Base-by-base conservation (phyloP, 2,329 filamentous ascomycete genomes). In the Neonectria sp. region DNA sequence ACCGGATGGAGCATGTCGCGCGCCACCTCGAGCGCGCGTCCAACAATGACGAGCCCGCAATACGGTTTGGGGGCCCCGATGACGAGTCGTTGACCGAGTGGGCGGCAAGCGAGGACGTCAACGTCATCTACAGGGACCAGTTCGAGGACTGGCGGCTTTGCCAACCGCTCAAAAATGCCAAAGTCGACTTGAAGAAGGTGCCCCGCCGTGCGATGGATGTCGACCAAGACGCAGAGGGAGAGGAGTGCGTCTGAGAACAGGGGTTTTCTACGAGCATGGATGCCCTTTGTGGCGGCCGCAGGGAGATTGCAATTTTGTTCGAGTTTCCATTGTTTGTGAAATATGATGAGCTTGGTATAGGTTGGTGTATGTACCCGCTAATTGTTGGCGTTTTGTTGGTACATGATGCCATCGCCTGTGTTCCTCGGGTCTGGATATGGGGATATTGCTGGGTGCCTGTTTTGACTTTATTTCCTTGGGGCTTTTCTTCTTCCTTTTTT, bases 1-100 rank as follows among this genome's bases (percentile, higher is more conserved):
- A 91, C 64, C 86, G 93, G 27, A 94, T 97, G 90, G 95, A 98
- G 79, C 95, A 98, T 80, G 89, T 97, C 3, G 94, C 93, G 0
- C 86, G 89, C 65, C 95, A 98, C 78, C 86, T 95, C 52, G 94
- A 96, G 53, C 69, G 61, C 40, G 83, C 81, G 0, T 82, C 75
- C 21, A 68, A 66, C 4, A 70, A 70, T 11, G 57, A 74, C 37
- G 76, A 78, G 67, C 65, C 70, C 1, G 58, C 63, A 0, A 78
- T 85, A 0, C 60, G 71, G 13, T 85, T 86, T 71, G 84, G 84
- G 4, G 81, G 82, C 3, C 68, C 69, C 21, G 69, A 73, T 3
- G 84, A 86, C 63, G 55, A 67, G 3, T 80, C 79, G 0, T 75
- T 86, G n/a, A 82, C 77, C 0, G 61, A 76, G 2, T 86, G 84